A percentile compares a stretch with the other conserved stretches of the same genome.
Evolutionary conservation across 2,329 filamentous ascomycete genomes (phyloP).

Genomic region (Delphinella strobiligena): DNA sequence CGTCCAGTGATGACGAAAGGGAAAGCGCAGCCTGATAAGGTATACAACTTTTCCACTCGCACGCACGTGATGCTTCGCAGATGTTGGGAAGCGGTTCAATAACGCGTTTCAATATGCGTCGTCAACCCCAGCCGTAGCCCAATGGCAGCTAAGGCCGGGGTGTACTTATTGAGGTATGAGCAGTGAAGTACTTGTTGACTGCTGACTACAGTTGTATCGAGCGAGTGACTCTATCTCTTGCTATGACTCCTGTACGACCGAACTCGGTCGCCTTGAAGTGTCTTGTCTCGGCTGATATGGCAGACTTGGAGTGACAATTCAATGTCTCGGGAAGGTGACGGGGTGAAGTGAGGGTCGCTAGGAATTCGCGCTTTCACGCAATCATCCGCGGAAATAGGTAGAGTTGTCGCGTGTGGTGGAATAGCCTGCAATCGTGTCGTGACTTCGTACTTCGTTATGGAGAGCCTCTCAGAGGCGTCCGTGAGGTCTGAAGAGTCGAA

Average conservation of each 20-base stretch:
- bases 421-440: no score
- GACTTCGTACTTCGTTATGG: no score
- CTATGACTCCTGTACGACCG: background rate
- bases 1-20: background rate
- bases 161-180: background rate
- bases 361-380: background rate
- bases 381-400: background rate
- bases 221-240: background rate
- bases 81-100: background rate
- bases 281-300: background rate
- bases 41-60: background rate
- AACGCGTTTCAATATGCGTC: background rate
- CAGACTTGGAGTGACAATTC: background rate
- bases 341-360: background rate
- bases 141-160: background rate
- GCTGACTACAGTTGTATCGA: background rate
- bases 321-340: background rate
- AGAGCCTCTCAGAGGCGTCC: no score
- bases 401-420: no score
- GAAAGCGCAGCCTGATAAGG: background rate
- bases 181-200: background rate
- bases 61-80: background rate
- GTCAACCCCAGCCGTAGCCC: background rate
- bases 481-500: background rate
- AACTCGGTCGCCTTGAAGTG: background rate